Conservation (phyloP, 768 basidiomycete genomes). For the Hygrocybe coccinea region DNA sequence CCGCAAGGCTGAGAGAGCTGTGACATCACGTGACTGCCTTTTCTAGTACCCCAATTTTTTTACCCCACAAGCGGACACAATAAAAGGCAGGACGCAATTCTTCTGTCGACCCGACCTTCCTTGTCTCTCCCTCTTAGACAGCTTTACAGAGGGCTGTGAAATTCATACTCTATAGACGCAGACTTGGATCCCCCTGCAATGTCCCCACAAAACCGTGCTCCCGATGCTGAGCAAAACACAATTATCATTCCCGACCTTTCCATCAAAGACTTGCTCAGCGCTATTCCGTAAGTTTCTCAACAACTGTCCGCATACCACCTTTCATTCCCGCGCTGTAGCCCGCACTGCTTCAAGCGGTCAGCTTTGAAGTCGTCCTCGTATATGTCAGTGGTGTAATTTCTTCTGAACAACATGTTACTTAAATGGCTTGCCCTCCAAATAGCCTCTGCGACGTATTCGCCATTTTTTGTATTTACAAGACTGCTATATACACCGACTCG, state of each 20-base stretch:
- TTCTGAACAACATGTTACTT: background rate
- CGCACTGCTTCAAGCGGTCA: conserved; percentile 89
- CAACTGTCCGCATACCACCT: background rate
- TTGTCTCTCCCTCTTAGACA: background rate
- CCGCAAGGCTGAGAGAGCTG: conserved; percentile 46
- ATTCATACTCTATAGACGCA: no score
- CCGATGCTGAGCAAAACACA: conserved; percentile 50
- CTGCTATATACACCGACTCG: conserved; percentile 58
- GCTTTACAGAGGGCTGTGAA: no score
- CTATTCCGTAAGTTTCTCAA: conserved; percentile 64
- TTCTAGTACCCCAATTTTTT: no score
- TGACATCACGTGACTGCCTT: background rate
- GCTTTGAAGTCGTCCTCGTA: conserved; percentile 74
- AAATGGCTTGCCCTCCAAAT: conserved; percentile 4
- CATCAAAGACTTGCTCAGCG: conserved; percentile 79
- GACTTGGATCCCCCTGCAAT: background rate
- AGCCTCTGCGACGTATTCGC: conserved; percentile 74
- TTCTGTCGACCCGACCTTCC: background rate
- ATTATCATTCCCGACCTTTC: conserved; percentile 77
- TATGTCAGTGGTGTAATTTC: conserved; percentile 47
- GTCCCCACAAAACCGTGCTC: background rate
- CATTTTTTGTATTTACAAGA: conserved; percentile 64
- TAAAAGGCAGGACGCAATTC: background rate
- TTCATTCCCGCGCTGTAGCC: conserved; percentile 32
- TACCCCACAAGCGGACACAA: no score